A percentile compares a stretch with the other conserved stretches of the same genome.
Conservation (phyloP, 805 yeast genomes). For the Ogataea pignaliae region DNA sequence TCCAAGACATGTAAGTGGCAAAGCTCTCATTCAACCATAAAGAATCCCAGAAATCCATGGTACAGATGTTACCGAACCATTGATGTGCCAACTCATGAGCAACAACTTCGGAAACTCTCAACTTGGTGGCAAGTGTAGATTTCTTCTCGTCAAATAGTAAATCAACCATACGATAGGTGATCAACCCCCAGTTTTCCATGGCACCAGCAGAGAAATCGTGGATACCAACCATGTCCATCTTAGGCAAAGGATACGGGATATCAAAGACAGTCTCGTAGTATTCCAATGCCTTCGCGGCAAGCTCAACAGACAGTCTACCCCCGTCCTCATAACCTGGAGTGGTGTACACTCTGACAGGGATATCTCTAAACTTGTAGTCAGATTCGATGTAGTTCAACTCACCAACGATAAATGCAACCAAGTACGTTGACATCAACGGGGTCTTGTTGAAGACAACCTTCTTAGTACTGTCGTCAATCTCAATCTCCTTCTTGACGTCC, state of each 20-base stretch:
- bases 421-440: slow-evolving; percentile 52
- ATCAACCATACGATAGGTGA: slow-evolving; percentile 62
- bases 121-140: slow-evolving; percentile 50
- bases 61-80: slow-evolving; percentile 88
- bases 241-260: slow-evolving; percentile 70
- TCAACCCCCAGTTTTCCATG: slow-evolving; percentile 89
- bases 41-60: slow-evolving; percentile 94
- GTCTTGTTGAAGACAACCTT: slow-evolving; percentile 41
- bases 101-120: slow-evolving; percentile 77
- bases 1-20: slow-evolving; percentile 83
- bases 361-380: slow-evolving; percentile 39
- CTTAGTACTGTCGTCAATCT: slow-evolving; percentile 12
- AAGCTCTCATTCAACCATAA: slow-evolving; percentile 88
- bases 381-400: slow-evolving; percentile 52
- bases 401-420: slow-evolving; percentile 56
- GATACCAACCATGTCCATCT: slow-evolving; percentile 76
- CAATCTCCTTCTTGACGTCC: slow-evolving; percentile 33
- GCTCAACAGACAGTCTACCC: slow-evolving; percentile 44
- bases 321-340: slow-evolving; percentile 44
- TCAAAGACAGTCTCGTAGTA: slow-evolving; percentile 47
- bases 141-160: slow-evolving; percentile 44
- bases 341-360: slow-evolving; percentile 51
- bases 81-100: slow-evolving; percentile 91
- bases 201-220: slow-evolving; percentile 82
- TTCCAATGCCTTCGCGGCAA: slow-evolving; percentile 51